Evolutionary conservation across 805 yeast genomes (phyloP).

Genomic region (Pichia gijzeniarum): DNA sequence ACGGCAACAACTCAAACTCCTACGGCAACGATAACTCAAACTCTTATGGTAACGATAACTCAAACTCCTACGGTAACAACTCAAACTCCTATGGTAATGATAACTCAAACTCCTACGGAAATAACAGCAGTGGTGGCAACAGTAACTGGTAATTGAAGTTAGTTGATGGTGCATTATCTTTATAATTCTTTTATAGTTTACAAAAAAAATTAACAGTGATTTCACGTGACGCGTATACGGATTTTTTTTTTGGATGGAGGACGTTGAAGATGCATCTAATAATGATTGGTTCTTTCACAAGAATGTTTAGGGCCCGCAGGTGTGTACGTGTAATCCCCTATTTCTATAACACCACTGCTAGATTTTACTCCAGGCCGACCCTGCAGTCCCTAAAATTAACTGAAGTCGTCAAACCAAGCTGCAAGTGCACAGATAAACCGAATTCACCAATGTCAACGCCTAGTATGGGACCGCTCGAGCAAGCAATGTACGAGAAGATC

Average conservation of each 20-base stretch:
- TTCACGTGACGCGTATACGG: too few species aligned
- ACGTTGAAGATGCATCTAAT: too few species aligned
- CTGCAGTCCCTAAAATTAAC: neutral
- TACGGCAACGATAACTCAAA: constrained; percentile 24
- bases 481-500: constrained; percentile 40
- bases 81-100: constrained; percentile 15
- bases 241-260: too few species aligned
- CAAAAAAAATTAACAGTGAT: too few species aligned
- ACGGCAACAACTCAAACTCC: constrained; percentile 8
- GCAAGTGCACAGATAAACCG: constrained; percentile 11
- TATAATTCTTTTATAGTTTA: too few species aligned
- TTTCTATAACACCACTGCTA: neutral
- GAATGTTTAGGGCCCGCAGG: neutral
- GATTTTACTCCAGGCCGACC: neutral
- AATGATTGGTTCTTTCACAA: too few species aligned
- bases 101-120: constrained; percentile 14
- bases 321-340: too few species aligned
- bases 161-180: too few species aligned
- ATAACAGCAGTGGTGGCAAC: constrained; percentile 15
- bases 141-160: constrained; percentile 9
- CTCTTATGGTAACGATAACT: constrained; percentile 13
- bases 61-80: constrained; percentile 21
- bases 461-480: constrained; percentile 39
- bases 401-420: constrained; percentile 4
- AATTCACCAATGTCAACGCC: too few species aligned